Conservation (phyloP, 805 yeast genomes). For the Cyberlindnera maritima region DNA sequence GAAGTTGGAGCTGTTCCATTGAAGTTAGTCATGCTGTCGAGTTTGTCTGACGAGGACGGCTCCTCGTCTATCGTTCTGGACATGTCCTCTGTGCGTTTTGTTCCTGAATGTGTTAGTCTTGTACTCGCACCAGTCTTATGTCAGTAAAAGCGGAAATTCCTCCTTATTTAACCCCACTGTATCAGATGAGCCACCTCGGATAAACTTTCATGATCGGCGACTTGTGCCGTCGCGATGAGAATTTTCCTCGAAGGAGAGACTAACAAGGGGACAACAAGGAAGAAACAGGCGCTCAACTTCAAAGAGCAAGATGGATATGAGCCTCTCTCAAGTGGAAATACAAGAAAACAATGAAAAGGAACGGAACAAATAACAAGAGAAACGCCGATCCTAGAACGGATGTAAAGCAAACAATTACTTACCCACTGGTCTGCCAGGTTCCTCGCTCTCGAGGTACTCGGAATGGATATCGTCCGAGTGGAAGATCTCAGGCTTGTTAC, state of each 20-base stretch:
- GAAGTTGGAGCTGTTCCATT: constrained; percentile 26
- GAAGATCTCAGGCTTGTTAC: constrained; percentile 30
- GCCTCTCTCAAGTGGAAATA: not conserved
- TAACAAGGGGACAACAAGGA: not conserved
- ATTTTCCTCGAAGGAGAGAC: not conserved
- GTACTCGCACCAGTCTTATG: not conserved
- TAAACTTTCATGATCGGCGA: not conserved
- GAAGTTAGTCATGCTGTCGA: constrained; percentile 11
- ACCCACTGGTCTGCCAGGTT: constrained; percentile 29
- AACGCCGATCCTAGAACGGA: not conserved
- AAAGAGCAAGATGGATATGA: not conserved
- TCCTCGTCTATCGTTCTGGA: not conserved
- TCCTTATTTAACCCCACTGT: not conserved
- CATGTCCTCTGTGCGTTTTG: not conserved
- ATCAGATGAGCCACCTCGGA: not conserved
- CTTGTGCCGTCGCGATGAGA: not conserved
- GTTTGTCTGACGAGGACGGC: constrained; percentile 1
- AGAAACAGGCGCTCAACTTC: not conserved
- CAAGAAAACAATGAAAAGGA: not conserved
- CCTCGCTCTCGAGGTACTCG: constrained; percentile 24
- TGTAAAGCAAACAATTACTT: constrained; percentile 11
- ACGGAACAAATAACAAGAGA: not conserved
- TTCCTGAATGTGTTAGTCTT: not conserved
- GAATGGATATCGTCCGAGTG: constrained; percentile 31
- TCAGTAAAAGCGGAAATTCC: not conserved